phyloP scores from a whole-genome alignment of 2,329 filamentous ascomycete species.

The Hypoxylon sp. region DNA sequence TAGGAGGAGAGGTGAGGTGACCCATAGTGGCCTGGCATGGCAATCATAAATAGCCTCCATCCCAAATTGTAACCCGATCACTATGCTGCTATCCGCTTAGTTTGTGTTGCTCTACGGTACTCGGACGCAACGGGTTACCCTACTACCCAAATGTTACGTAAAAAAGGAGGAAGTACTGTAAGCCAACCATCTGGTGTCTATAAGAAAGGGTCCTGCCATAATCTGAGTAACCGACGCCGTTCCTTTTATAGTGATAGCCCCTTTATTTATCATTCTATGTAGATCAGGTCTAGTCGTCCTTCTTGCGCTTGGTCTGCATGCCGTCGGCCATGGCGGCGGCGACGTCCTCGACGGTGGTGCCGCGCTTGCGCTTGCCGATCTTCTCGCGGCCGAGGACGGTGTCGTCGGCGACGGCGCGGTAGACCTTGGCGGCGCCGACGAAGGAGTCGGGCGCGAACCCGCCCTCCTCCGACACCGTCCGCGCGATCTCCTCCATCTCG shows the following conservation, averaged over 20 bases:
- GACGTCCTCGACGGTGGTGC: constrained; percentile 65
- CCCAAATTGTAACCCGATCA: neutral
- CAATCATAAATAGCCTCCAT: constrained; percentile 12
- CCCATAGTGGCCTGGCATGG: constrained; percentile 3
- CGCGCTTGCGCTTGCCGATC: constrained; percentile 62
- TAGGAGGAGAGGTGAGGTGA: neutral
- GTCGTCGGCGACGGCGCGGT: constrained; percentile 67
- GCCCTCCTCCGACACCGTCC: constrained; percentile 70
- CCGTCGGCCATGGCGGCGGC: constrained; percentile 51
- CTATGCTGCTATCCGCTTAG: too few relatives aligned
- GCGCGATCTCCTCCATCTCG: constrained; percentile 79
- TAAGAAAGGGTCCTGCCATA: too few relatives aligned
- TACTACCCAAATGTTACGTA: too few relatives aligned
- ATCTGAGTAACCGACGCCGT: neutral
- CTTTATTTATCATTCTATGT: neutral
- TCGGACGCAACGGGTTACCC: too few relatives aligned
- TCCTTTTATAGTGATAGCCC: neutral
- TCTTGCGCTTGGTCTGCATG: constrained; percentile 45
- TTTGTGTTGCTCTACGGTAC: too few relatives aligned
- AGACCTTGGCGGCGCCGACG: constrained; percentile 66
- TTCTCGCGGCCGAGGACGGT: constrained; percentile 67
- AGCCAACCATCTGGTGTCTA: too few relatives aligned
- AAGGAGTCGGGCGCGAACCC: constrained; percentile 68
- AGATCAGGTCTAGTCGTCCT: constrained; percentile 35
- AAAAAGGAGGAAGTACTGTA: too few relatives aligned